Evolutionary conservation across 805 yeast species (phyloP).

Genomic region (Suhomyces sp.): DNA sequence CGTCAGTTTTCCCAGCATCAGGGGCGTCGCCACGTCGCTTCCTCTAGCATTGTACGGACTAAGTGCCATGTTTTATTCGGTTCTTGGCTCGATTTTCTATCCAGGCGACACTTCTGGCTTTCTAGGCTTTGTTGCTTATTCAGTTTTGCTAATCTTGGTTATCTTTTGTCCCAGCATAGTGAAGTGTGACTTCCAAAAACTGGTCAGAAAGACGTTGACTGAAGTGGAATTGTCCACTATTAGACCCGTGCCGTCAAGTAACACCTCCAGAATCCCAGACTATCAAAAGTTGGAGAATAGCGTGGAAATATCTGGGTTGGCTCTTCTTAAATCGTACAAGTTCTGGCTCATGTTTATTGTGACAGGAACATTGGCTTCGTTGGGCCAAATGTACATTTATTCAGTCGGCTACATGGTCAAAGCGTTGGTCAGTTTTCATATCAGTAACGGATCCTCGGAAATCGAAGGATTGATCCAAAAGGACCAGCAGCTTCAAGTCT

Average conservation of each 20-base stretch:
- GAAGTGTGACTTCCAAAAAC: slow-evolving; percentile 35
- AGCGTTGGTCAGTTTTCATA: slow-evolving; percentile 26
- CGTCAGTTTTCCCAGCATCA: slow-evolving; percentile 57
- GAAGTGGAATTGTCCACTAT: slow-evolving; percentile 1
- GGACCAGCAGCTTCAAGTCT: slow-evolving; percentile 70
- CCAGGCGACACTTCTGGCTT: slow-evolving; percentile 60
- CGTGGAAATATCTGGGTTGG: slow-evolving; percentile 12
- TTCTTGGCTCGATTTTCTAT: slow-evolving; percentile 48
- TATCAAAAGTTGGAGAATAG: background rate
- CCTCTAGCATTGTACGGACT: slow-evolving; percentile 75
- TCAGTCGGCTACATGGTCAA: slow-evolving; percentile 46
- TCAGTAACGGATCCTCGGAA: slow-evolving; percentile 7
- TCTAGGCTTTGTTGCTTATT: slow-evolving; percentile 43
- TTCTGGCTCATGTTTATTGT: slow-evolving; percentile 40
- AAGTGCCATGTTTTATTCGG: slow-evolving; percentile 66
- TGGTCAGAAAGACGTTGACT: background rate
- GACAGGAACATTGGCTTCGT: slow-evolving; percentile 39
- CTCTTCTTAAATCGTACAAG: slow-evolving; percentile 19
- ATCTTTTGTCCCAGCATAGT: slow-evolving; percentile 49
- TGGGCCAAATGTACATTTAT: slow-evolving; percentile 48
- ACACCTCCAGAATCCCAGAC: slow-evolving; percentile 4
- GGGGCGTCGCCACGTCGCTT: slow-evolving; percentile 74
- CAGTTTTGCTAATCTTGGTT: slow-evolving; percentile 39
- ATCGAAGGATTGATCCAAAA: slow-evolving; percentile 41
- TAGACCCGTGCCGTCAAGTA: background rate